Evolutionary conservation across 148 eudicot genomes (phyloP).

Genomic region (Selenicereus undatus): DNA sequence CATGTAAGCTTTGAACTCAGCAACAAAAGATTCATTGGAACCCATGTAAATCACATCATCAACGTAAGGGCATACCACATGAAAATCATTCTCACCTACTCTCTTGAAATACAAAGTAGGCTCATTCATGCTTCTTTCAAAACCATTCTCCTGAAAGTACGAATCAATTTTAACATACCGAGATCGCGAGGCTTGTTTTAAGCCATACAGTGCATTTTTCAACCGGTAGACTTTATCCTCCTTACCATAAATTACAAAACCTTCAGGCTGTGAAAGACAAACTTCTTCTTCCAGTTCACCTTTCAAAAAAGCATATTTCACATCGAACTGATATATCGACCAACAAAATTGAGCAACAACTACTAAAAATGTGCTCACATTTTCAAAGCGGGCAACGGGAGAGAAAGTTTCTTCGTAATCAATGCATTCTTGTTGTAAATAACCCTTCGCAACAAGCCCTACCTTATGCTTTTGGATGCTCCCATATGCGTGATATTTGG

Average conservation of each 20-base stretch:
- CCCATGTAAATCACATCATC: not conserved
- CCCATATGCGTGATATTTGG: not conserved
- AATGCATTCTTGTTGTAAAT: slow-evolving; percentile 1
- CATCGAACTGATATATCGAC: not conserved
- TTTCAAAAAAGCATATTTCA: not conserved
- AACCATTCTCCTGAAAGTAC: too few relatives aligned
- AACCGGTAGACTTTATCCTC: too few relatives aligned
- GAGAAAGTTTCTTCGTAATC: slow-evolving; percentile 1
- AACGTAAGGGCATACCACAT: too few relatives aligned
- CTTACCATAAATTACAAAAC: too few relatives aligned
- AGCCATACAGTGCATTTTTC: too few relatives aligned
- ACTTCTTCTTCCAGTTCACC: too few relatives aligned
- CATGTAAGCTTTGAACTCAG: too few relatives aligned
- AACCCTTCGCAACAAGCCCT: not conserved
- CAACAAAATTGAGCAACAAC: not conserved
- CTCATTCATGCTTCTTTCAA: too few relatives aligned
- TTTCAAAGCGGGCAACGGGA: not conserved
- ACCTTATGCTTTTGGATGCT: not conserved
- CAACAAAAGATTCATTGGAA: too few relatives aligned
- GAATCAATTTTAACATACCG: not conserved
- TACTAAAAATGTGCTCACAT: not conserved
- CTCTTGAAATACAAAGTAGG: too few relatives aligned
- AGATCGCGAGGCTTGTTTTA: not conserved
- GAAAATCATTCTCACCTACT: too few relatives aligned
- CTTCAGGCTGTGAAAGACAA: too few relatives aligned